phyloP scores from a whole-genome alignment of 176 grass and related monocot species.

The Avena insularis region DNA sequence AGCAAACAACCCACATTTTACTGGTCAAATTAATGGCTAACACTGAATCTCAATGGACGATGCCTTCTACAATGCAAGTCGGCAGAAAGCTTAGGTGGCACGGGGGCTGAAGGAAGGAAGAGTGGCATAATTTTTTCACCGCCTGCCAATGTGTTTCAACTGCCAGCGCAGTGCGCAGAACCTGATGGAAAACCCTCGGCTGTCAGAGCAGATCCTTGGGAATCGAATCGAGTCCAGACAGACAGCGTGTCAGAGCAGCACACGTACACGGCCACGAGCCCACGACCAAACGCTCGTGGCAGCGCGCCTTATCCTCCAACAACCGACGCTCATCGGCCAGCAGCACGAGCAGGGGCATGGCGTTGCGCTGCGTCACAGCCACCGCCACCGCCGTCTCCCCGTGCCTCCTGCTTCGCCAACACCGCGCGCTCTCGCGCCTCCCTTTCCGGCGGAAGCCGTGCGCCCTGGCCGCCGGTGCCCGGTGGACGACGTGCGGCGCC shows the following conservation, averaged over 20 bases:
- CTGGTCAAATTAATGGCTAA: too few species aligned
- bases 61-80: too few species aligned
- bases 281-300: neutral
- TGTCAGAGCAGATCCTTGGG: too few species aligned
- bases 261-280: neutral
- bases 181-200: too few species aligned
- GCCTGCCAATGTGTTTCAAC: too few species aligned
- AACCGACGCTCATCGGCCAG: neutral
- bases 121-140: neutral
- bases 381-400: neutral
- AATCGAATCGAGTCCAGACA: neutral
- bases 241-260: too few species aligned
- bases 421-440: neutral
- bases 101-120: too few species aligned
- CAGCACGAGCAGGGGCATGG: slow-evolving; percentile 42
- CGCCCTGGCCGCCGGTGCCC: neutral
- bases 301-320: slow-evolving; percentile 42
- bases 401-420: neutral
- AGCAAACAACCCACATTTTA: too few species aligned
- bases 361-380: neutral
- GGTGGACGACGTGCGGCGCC: slow-evolving; percentile 30
- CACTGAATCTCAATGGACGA: too few species aligned
- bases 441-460: neutral
- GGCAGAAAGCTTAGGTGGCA: too few species aligned
- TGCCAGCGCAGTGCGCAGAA: too few species aligned